Evolutionary conservation across 164 flowering plant species (phyloP).

Genomic region (Cinnamomum chago): DNA sequence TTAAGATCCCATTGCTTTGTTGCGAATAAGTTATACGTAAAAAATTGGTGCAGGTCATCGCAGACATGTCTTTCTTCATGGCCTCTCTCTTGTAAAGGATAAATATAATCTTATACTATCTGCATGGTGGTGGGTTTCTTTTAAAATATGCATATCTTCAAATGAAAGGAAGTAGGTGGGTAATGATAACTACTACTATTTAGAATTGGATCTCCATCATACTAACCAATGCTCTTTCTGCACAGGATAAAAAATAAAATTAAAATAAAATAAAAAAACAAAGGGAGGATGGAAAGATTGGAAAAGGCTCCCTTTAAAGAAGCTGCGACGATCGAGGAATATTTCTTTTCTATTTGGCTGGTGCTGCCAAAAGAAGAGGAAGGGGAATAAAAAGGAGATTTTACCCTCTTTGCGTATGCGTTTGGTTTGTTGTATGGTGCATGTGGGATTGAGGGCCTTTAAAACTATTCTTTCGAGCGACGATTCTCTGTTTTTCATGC

Average conservation of each 20-base stretch:
- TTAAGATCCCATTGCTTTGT: neutral
- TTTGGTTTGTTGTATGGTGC: too few species aligned
- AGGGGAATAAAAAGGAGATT: conserved; percentile 2
- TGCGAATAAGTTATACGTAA: neutral
- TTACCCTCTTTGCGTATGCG: neutral
- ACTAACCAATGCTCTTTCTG: neutral
- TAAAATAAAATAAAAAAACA: neutral
- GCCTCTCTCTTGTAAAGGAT: neutral
- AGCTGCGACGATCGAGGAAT: neutral
- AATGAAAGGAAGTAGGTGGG: neutral
- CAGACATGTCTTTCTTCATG: neutral
- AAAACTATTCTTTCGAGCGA: too few species aligned
- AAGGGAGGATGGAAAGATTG: neutral
- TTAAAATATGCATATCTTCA: neutral
- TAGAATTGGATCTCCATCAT: conserved; percentile 6
- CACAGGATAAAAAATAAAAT: neutral
- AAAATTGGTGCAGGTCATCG: neutral
- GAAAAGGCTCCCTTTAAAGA: neutral
- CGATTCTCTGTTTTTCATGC: neutral
- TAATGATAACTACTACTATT: neutral
- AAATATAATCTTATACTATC: neutral
- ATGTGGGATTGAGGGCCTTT: neutral
- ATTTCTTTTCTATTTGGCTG: neutral
- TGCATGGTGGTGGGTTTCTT: conserved; percentile 5
- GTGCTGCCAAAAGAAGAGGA: neutral